A percentile compares a stretch with the other conserved stretches of the same genome.
These are phyloP conservation scores for Durotheca rogersii DNA, from an alignment of 495 filamentous ascomycete genomes.

Conservation along the genomic window DNA sequence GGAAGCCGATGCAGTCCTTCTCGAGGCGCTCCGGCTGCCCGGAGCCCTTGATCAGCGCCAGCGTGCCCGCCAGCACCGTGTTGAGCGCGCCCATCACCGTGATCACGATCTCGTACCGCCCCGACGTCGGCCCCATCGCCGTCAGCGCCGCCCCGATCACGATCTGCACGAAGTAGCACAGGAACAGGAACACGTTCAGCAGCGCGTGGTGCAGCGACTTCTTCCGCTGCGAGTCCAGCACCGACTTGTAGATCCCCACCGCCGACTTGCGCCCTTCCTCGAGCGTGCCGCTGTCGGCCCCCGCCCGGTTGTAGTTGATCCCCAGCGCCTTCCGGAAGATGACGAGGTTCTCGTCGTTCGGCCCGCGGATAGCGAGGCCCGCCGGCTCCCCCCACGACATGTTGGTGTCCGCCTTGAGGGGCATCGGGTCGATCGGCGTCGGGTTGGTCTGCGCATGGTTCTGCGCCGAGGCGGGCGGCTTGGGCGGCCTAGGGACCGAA, in stretches of 20 bases:
- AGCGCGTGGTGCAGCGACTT: constrained; percentile 31
- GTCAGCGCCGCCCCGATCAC: constrained; percentile 50
- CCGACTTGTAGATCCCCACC: constrained; percentile 41
- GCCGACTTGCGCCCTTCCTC: constrained; percentile 44
- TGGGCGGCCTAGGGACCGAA: constrained; percentile 10
- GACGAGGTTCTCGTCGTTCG: constrained; percentile 48
- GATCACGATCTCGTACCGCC: constrained; percentile 39
- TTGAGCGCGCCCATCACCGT: constrained; percentile 51
- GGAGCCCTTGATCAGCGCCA: constrained; percentile 49
- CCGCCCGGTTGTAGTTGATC: constrained; percentile 38
- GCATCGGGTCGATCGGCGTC: constrained; percentile 7
- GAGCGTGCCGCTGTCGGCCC: constrained; percentile 33
- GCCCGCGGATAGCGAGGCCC: constrained; percentile 40
- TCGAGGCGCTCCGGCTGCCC: constrained; percentile 45
- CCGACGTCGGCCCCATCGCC: constrained; percentile 45
- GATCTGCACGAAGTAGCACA: constrained; percentile 44
- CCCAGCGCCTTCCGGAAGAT: constrained; percentile 47
- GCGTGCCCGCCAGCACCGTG: constrained; percentile 50
- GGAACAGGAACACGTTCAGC: constrained; percentile 39
- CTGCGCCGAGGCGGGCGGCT: constrained; percentile 11
- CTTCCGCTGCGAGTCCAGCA: constrained; percentile 32
- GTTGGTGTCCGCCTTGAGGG: constrained; percentile 20
- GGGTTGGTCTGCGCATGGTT: constrained; percentile 12
- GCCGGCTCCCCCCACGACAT: constrained; percentile 43
- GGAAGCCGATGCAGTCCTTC: constrained; percentile 44